Conservation (phyloP, 2,329 filamentous ascomycete genomes). For the Aspergillus phoenicis region DNA sequence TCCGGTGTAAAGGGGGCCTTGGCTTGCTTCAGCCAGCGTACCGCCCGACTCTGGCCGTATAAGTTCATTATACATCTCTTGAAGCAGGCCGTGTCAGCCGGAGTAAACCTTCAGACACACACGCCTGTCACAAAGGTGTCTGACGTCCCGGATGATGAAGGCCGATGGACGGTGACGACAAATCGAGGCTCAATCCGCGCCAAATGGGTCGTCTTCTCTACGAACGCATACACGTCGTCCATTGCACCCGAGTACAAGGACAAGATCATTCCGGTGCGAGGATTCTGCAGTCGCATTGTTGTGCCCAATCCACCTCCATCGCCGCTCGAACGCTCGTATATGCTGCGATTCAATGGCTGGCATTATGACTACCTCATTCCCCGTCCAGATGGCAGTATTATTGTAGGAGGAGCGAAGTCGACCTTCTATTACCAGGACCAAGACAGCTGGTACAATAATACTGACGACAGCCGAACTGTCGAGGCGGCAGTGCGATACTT, state of each 20-base stretch:
- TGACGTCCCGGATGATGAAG: constrained; percentile 20
- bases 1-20: constrained; percentile 43
- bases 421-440: constrained; percentile 29
- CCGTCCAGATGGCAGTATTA: constrained; percentile 55
- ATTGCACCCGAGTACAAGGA: constrained; percentile 69
- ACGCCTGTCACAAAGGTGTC: constrained; percentile 48
- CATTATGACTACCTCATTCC: constrained; percentile 71
- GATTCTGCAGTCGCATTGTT: constrained; percentile 46
- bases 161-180: constrained; percentile 66
- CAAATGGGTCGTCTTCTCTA: constrained; percentile 70
- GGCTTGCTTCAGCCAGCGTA: constrained; percentile 37
- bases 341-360: constrained; percentile 58
- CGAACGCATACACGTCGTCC: constrained; percentile 80
- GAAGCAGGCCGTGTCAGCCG: constrained; percentile 56
- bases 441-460: constrained; percentile 50
- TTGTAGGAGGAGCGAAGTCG: constrained; percentile 66
- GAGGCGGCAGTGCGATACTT: constrained; percentile 45
- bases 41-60: constrained; percentile 62
- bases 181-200: constrained; percentile 67
- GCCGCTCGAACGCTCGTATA: constrained; percentile 54
- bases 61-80: constrained; percentile 76
- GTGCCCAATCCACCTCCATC: constrained; percentile 25
- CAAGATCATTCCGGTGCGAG: constrained; percentile 75
- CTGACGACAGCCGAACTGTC: constrained; percentile 54
- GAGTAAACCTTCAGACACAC: constrained; percentile 57